Evolutionary conservation across 2,329 filamentous ascomycete species (phyloP).

Genomic region (Nemania sp.): DNA sequence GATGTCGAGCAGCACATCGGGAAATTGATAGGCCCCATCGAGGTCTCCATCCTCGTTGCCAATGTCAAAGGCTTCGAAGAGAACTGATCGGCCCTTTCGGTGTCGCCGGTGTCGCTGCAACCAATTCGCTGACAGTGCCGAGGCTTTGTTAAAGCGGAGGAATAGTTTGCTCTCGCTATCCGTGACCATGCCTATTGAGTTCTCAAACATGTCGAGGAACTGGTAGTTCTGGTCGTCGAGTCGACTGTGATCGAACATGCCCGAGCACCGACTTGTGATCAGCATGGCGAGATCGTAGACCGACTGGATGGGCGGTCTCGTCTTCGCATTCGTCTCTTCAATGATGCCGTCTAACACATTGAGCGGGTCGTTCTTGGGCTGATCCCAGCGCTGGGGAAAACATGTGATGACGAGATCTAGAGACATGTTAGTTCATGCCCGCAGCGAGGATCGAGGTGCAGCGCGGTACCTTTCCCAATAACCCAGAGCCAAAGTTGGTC

Average conservation of each 20-base stretch:
- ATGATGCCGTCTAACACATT: slow-evolving; percentile 67
- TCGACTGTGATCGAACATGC: slow-evolving; percentile 63
- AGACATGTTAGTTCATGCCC: slow-evolving; percentile 8
- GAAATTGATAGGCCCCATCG: slow-evolving; percentile 46
- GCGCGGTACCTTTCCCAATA: slow-evolving; percentile 47
- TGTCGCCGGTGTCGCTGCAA: slow-evolving; percentile 46
- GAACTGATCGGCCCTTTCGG: slow-evolving; percentile 26
- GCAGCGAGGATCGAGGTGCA: neutral
- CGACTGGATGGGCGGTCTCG: slow-evolving; percentile 60
- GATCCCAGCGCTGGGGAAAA: slow-evolving; percentile 62
- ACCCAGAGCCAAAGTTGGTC: slow-evolving; percentile 72
- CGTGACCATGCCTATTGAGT: slow-evolving; percentile 60
- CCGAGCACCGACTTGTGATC: slow-evolving; percentile 63
- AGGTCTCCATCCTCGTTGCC: slow-evolving; percentile 27
- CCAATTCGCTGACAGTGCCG: slow-evolving; percentile 58
- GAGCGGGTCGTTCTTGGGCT: slow-evolving; percentile 64
- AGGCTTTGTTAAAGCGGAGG: slow-evolving; percentile 61
- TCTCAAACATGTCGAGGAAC: slow-evolving; percentile 71
- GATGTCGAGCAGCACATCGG: slow-evolving; percentile 63
- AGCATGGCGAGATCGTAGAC: slow-evolving; percentile 67
- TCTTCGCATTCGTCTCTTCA: slow-evolving; percentile 68
- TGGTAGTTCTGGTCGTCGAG: slow-evolving; percentile 64
- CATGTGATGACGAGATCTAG: slow-evolving; percentile 62
- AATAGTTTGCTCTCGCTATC: slow-evolving; percentile 63
- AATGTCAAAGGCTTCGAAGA: slow-evolving; percentile 4